phyloP scores from a whole-genome alignment of 352 stramenopile genomes.

The Phytophthora capsici region DNA sequence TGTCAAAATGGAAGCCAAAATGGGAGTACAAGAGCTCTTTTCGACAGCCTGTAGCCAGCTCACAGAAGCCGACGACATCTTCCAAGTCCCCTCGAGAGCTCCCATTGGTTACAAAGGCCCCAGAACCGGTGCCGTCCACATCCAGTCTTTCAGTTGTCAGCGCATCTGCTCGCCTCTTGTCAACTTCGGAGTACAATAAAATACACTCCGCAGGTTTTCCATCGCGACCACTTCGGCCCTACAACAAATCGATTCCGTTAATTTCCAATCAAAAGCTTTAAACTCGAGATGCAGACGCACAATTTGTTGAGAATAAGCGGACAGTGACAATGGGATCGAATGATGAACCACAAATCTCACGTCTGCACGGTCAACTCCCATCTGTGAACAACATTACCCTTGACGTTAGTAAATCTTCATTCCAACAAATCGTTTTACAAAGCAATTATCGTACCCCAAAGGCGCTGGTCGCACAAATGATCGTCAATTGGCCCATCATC shows the following conservation, averaged over 20 bases:
- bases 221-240: constrained; percentile 77
- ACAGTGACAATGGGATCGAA: constrained; percentile 68
- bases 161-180: constrained; percentile 58
- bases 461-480: constrained; percentile 81
- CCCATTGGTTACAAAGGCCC: constrained; percentile 33
- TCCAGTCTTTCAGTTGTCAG: constrained; percentile 53
- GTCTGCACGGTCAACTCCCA: constrained; percentile 81
- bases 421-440: neutral
- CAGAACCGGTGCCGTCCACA: constrained; percentile 22
- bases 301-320: constrained; percentile 82
- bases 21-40: constrained; percentile 62
- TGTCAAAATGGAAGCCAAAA: constrained; percentile 60
- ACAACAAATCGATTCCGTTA: neutral
- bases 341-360: constrained; percentile 81
- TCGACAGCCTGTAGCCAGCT: constrained; percentile 56
- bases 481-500: constrained; percentile 73
- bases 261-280: neutral
- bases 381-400: constrained; percentile 49
- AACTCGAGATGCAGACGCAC: constrained; percentile 41
- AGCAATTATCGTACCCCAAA: constrained; percentile 58
- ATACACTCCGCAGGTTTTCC: constrained; percentile 58
- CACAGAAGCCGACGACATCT: constrained; percentile 64
- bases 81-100: constrained; percentile 52
- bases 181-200: constrained; percentile 62
- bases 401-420: neutral